Conservation (phyloP, 768 basidiomycete genomes). For the Antrodiella citrinella region DNA sequence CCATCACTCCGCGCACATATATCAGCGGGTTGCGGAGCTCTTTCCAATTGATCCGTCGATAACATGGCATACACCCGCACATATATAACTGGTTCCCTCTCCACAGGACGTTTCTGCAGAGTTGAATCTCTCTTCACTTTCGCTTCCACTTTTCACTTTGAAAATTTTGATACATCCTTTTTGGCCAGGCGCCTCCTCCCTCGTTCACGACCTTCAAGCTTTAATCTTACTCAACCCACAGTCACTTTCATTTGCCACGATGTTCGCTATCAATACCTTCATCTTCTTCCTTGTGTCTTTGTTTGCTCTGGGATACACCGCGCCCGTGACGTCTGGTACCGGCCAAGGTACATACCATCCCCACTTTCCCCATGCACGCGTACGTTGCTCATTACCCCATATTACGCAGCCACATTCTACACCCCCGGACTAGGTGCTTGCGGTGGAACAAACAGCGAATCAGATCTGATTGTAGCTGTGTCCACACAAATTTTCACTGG, state of each 20-base stretch:
- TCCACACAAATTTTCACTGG: constrained; percentile 47
- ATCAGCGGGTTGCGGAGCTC: no score
- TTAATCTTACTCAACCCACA: no score
- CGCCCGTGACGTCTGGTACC: constrained; percentile 30
- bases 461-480: constrained; percentile 50
- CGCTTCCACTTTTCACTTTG: not conserved
- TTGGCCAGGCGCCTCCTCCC: not conserved
- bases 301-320: constrained; percentile 27
- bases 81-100: no score
- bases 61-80: no score
- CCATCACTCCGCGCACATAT: no score
- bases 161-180: not conserved
- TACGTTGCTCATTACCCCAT: constrained; percentile 11
- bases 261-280: constrained; percentile 36
- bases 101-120: no score
- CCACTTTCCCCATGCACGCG: not conserved
- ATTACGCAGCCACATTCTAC: constrained; percentile 42
- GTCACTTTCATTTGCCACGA: constrained; percentile 11
- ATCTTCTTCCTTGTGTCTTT: constrained; percentile 36
- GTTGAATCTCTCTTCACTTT: not conserved
- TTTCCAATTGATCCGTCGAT: no score
- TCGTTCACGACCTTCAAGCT: not conserved
- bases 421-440: constrained; percentile 56
- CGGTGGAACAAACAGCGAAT: constrained; percentile 45
- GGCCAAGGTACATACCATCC: constrained; percentile 16